These are phyloP conservation scores for Ophiognomonia clavigignenti-juglandacearum DNA, from an alignment of 2,329 filamentous ascomycete species.

Conservation along the genomic window DNA sequence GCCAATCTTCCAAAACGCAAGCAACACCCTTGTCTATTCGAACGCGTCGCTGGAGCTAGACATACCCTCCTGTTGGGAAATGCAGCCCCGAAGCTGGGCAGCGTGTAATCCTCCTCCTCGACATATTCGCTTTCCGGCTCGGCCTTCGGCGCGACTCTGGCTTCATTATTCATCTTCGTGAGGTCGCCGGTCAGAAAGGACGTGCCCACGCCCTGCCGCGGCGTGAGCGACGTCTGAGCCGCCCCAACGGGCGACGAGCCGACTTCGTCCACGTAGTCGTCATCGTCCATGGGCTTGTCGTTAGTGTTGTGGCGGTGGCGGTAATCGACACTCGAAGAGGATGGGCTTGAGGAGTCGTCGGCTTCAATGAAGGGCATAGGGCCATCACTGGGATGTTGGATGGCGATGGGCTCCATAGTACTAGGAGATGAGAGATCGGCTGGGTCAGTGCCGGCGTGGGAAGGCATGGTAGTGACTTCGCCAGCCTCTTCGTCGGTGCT, in stretches of 20 bases:
- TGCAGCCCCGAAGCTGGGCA: conserved; percentile 47
- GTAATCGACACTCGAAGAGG: background rate
- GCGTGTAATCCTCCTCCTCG: conserved; percentile 27
- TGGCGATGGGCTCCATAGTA: conserved; percentile 37
- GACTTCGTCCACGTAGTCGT: too few relatives aligned
- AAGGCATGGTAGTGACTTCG: conserved; percentile 10
- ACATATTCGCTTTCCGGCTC: conserved; percentile 15
- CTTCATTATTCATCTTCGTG: background rate
- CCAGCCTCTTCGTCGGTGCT: background rate
- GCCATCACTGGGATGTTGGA: conserved; percentile 21
- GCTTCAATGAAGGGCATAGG: conserved; percentile 3
- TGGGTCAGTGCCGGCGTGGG: too few relatives aligned
- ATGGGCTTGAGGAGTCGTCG: conserved; percentile 1
- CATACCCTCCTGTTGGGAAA: conserved; percentile 52
- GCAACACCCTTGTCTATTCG: background rate
- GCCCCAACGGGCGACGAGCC: background rate
- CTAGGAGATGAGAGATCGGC: too few relatives aligned
- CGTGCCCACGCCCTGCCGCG: conserved; percentile 14
- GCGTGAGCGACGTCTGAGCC: conserved; percentile 1
- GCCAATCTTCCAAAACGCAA: background rate
- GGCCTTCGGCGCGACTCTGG: conserved; percentile 11
- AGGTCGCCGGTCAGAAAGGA: background rate
- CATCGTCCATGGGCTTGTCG: too few relatives aligned
- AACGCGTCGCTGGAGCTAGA: conserved; percentile 4
- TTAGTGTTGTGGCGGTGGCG: background rate